These are phyloP conservation scores for Neurospora africana DNA, from an alignment of 495 filamentous ascomycete genomes.

Conservation along the genomic window DNA sequence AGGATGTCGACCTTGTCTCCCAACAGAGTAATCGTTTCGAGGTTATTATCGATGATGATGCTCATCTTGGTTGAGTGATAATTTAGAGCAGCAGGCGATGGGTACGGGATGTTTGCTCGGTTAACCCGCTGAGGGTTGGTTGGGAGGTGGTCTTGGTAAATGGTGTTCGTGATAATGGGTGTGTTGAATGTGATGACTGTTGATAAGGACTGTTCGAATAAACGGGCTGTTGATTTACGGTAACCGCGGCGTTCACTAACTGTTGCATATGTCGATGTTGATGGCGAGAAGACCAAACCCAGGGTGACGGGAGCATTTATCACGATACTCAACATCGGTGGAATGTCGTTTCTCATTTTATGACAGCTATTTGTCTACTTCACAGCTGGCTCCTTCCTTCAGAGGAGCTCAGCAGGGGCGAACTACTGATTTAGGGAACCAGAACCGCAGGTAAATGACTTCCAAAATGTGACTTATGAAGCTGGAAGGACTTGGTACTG, in stretches of 20 bases:
- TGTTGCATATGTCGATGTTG: background rate
- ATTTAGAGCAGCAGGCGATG: background rate
- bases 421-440: background rate
- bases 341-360: background rate
- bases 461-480: background rate
- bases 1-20: background rate
- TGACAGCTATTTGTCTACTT: background rate
- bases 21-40: background rate
- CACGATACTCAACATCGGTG: background rate
- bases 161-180: background rate
- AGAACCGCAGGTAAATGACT: background rate
- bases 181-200: background rate
- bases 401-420: background rate
- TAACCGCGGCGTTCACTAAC: background rate
- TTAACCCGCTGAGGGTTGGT: background rate
- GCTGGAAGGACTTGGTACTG: background rate
- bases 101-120: background rate
- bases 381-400: background rate
- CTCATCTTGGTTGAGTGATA: background rate
- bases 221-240: background rate
- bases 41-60: background rate
- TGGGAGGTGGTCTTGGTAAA: background rate
- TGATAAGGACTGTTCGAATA: background rate
- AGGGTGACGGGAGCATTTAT: background rate
- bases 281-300: background rate